Conservation (phyloP, 2,329 filamentous ascomycete species). For the Akanthomyces lecanii region DNA sequence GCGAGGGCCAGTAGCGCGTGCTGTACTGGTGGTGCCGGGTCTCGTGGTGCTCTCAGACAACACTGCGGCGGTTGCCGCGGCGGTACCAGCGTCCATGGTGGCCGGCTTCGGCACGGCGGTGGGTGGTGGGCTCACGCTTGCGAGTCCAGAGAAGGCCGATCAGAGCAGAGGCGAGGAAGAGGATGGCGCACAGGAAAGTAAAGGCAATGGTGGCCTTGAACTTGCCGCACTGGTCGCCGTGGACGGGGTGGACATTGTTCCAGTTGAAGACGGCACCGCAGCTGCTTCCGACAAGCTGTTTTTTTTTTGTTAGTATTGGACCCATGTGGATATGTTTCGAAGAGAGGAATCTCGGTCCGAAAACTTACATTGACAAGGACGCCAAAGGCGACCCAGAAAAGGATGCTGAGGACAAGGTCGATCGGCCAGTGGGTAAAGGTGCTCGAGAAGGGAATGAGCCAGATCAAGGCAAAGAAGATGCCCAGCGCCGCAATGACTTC, state of each 20-base stretch:
- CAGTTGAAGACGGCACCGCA: conserved; percentile 60
- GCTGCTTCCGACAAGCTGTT: conserved; percentile 38
- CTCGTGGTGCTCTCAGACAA: conserved; percentile 31
- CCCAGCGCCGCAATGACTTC: conserved; percentile 66
- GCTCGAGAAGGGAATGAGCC: conserved; percentile 66
- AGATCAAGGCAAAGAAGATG: conserved; percentile 65
- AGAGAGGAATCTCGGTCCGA: no score
- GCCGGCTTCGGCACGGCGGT: conserved; percentile 26
- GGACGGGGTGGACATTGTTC: conserved; percentile 45
- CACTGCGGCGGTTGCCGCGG: conserved; percentile 41
- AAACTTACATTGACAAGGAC: conserved; percentile 57
- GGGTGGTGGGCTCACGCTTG: conserved; percentile 34
- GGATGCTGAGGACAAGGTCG: conserved; percentile 63
- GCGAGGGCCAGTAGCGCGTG: neutral
- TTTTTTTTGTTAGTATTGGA: neutral
- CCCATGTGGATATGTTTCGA: neutral
- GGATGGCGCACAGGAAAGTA: conserved; percentile 64
- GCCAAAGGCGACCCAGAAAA: conserved; percentile 68
- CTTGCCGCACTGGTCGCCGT: conserved; percentile 54
- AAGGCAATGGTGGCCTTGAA: conserved; percentile 72
- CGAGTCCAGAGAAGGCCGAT: conserved; percentile 54
- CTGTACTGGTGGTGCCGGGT: neutral
- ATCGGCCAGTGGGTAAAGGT: conserved; percentile 67
- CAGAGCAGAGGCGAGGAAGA: conserved; percentile 64
- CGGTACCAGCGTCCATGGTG: conserved; percentile 29